Evolutionary conservation across 768 basidiomycete genomes (phyloP).

Genomic region (Cytidiella melzeri): DNA sequence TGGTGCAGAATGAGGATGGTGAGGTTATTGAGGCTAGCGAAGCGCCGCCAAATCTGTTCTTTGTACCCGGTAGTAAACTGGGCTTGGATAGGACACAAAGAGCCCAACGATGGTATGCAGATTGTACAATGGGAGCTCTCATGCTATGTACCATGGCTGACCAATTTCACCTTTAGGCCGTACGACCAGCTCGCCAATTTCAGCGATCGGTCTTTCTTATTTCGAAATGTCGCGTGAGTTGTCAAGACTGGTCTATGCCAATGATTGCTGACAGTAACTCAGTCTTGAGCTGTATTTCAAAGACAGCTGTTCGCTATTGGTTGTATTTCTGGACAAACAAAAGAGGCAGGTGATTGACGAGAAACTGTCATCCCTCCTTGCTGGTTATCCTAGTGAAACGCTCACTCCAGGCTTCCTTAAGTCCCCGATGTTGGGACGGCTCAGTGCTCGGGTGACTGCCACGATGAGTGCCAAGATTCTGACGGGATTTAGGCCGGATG

Average conservation of each 20-base stretch:
- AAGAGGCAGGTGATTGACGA: slow-evolving; percentile 56
- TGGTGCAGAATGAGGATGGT: slow-evolving; percentile 81
- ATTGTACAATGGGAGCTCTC: neutral
- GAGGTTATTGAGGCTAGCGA: slow-evolving; percentile 86
- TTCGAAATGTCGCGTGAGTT: slow-evolving; percentile 85
- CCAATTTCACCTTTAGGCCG: slow-evolving; percentile 61
- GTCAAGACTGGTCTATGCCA: neutral
- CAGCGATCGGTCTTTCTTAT: slow-evolving; percentile 80
- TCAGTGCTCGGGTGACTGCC: slow-evolving; percentile 26
- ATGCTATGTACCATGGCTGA: no score
- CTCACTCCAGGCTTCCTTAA: slow-evolving; percentile 46
- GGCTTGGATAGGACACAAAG: slow-evolving; percentile 75
- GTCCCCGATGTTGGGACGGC: slow-evolving; percentile 49
- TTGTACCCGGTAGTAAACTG: slow-evolving; percentile 78
- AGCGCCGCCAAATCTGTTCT: slow-evolving; percentile 74
- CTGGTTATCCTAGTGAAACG: neutral
- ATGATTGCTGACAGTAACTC: neutral
- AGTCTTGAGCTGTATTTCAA: slow-evolving; percentile 91
- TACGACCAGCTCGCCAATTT: slow-evolving; percentile 74
- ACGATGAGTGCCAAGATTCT: slow-evolving; percentile 38
- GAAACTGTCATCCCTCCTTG: slow-evolving; percentile 42
- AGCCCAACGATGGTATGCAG: slow-evolving; percentile 72
- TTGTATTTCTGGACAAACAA: slow-evolving; percentile 71
- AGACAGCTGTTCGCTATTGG: slow-evolving; percentile 81
- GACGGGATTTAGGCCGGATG: slow-evolving; percentile 48